These are phyloP conservation scores for Avena eriantha DNA, from an alignment of 176 grass and related monocot species.

Conservation along the genomic window DNA sequence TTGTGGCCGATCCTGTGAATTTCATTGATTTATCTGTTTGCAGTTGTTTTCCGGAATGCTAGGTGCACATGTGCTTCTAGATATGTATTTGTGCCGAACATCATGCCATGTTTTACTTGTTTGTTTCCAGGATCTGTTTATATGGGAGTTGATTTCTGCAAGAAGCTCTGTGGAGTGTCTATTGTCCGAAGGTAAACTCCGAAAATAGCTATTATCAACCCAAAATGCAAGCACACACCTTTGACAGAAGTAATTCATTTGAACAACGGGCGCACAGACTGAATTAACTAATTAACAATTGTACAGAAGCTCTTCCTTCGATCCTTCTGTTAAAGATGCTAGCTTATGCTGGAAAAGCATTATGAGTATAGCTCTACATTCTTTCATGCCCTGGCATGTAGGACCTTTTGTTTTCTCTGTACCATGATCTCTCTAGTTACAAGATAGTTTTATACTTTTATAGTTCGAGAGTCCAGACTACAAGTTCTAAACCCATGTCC, in stretches of 20 bases:
- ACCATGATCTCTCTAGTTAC: neutral
- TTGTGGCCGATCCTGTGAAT: neutral
- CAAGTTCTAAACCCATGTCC: neutral
- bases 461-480: neutral
- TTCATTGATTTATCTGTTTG: neutral
- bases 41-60: neutral
- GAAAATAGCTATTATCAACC: conserved; percentile 39
- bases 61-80: conserved; percentile 27
- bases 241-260: conserved; percentile 8
- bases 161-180: conserved; percentile 97
- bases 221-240: conserved; percentile 3
- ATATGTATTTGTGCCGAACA: neutral
- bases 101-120: conserved; percentile 31
- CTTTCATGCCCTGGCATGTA: neutral
- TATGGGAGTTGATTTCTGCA: conserved; percentile 93
- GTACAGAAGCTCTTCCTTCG: neutral
- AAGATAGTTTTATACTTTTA: conserved; percentile 34
- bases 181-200: conserved; percentile 84
- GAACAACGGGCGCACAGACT: neutral
- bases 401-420: neutral
- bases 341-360: neutral
- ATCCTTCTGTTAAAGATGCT: conserved; percentile 33
- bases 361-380: conserved; percentile 1
- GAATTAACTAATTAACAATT: neutral
- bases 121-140: conserved; percentile 71